phyloP scores from a whole-genome alignment of 202 grass and related monocot genomes.

The Elaeis oleifera region DNA sequence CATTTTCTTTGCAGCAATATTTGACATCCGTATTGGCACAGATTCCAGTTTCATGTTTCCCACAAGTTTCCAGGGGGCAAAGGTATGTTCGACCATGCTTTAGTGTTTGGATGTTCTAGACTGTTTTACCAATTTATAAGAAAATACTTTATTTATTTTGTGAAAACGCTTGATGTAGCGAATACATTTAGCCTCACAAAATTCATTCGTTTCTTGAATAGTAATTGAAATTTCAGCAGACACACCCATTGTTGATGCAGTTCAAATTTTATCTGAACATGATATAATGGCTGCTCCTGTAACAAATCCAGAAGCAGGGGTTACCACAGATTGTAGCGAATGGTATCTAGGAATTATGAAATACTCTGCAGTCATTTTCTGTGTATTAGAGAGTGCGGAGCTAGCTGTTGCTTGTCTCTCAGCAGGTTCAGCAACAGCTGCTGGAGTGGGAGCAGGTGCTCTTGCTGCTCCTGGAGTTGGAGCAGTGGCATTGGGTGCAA shows the following conservation, averaged over 20 bases:
- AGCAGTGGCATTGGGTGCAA: slow-evolving; percentile 35
- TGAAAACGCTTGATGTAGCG: too few species aligned
- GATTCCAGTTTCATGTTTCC: slow-evolving; percentile 64
- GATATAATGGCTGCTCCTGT: slow-evolving; percentile 80
- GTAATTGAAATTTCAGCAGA: slow-evolving; percentile 83
- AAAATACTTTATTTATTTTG: not conserved
- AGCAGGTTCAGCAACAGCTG: slow-evolving; percentile 45
- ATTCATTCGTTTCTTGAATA: slow-evolving; percentile 15
- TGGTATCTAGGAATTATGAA: slow-evolving; percentile 75
- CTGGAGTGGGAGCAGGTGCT: slow-evolving; percentile 43
- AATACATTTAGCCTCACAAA: not conserved
- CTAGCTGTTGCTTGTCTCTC: slow-evolving; percentile 44
- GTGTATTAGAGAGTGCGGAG: slow-evolving; percentile 76
- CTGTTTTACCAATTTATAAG: not conserved
- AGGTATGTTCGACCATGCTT: slow-evolving; percentile 22
- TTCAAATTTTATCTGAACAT: slow-evolving; percentile 61
- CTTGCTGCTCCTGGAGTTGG: slow-evolving; percentile 32
- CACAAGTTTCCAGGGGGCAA: slow-evolving; percentile 75
- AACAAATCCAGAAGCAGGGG: slow-evolving; percentile 39
- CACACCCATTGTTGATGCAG: slow-evolving; percentile 58
- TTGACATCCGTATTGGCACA: slow-evolving; percentile 63
- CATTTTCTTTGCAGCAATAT: slow-evolving; percentile 54
- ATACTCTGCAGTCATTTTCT: slow-evolving; percentile 70
- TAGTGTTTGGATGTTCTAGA: not conserved
- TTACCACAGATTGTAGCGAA: slow-evolving; percentile 39